Evolutionary conservation across 202 grass and related monocot genomes (phyloP), one percentile per base, ranked within the genome.

Genomic region (Zizania palustris): DNA sequence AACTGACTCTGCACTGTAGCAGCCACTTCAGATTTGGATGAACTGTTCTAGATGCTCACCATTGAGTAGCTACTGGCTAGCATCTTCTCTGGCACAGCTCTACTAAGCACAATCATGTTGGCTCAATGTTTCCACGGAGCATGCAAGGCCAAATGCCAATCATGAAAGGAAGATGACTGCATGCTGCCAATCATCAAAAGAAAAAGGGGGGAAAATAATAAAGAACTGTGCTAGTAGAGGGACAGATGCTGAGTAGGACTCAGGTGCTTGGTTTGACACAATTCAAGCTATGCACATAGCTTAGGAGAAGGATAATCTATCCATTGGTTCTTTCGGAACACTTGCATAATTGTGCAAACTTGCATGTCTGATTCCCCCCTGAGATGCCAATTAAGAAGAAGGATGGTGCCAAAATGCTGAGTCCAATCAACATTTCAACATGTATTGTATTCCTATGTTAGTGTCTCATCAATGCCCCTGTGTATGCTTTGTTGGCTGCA

Each of bases 21-120:
- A 38, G 21, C 37, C 48, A 58, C 58, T 73, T 73, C 79, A 82
- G 80, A 59, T 75, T 67, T 67, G 15, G 41, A 60, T 40, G 13
- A 73, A 85, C 76, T 80, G 54, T 80, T 63, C 8, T 14, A 79
- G 69, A 85, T 75, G 79, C 76, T 69, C 61, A 20, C 10, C 22
- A 37, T 22, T 12, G 42, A 60, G 83, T 60, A 51, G 41, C 50
- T 66, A 65, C 13, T 42, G 43, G 28, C 42, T 45, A 43, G 69
- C 77, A 80, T 80, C 44, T 48, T 75, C 45, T 41, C n/a, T 11
- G 53, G 68, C 69, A 67, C 76, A 67, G 54, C 44, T 69, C 37
- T 75, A 69, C 21, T 44, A 45, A 40, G 13, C 45, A 75, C 73
- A 69, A 75, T 79, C 45, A 48, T 79, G 60, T 18, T 11, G 20